Percentiles rank a stretch among this genome's conserved stretches.
phyloP scores from a whole-genome alignment of 192 early-diverging fungal species.

The Rhizoclosmatium globosum region DNA sequence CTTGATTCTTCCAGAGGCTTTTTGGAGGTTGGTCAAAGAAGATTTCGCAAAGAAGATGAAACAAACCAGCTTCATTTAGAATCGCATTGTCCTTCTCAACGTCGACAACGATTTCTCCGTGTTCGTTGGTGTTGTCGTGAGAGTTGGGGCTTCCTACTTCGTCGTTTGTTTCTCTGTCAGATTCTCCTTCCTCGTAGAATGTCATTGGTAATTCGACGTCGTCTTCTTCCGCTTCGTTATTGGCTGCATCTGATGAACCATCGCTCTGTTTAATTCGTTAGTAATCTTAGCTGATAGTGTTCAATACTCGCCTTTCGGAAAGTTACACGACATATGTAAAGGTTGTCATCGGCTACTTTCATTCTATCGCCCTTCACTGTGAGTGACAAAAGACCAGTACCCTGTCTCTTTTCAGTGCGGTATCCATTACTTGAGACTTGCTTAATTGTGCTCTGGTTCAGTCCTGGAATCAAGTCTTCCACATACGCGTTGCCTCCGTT shows the following conservation, averaged over 20 bases:
- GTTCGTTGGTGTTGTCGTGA: neutral
- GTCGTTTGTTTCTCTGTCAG: neutral
- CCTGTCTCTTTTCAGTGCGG: neutral
- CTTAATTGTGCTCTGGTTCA: neutral
- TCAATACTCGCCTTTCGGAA: neutral
- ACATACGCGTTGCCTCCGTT: slow-evolving; percentile 26
- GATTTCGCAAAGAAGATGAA: neutral
- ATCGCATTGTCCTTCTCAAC: slow-evolving; percentile 21
- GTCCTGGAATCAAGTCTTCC: slow-evolving; percentile 6
- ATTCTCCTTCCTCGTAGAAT: slow-evolving; percentile 7
- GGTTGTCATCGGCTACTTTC: neutral
- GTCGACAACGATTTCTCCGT: neutral
- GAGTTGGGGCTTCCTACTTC: neutral
- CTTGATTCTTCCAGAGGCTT: slow-evolving; percentile 8
- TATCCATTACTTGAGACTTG: slow-evolving; percentile 1
- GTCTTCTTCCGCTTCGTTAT: neutral
- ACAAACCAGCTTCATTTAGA: slow-evolving; percentile 7
- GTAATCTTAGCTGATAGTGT: too few species aligned
- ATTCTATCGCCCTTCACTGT: slow-evolving; percentile 9
- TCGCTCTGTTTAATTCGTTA: too few species aligned
- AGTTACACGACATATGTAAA: neutral
- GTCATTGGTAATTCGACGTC: slow-evolving; percentile 17
- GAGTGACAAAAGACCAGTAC: neutral
- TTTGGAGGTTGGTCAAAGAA: neutral
- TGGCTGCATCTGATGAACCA: neutral